A percentile compares a stretch with the other conserved stretches of the same genome.
These are phyloP conservation scores for Starmerella davenportii DNA, from an alignment of 805 yeast species.

Conservation along the genomic window DNA sequence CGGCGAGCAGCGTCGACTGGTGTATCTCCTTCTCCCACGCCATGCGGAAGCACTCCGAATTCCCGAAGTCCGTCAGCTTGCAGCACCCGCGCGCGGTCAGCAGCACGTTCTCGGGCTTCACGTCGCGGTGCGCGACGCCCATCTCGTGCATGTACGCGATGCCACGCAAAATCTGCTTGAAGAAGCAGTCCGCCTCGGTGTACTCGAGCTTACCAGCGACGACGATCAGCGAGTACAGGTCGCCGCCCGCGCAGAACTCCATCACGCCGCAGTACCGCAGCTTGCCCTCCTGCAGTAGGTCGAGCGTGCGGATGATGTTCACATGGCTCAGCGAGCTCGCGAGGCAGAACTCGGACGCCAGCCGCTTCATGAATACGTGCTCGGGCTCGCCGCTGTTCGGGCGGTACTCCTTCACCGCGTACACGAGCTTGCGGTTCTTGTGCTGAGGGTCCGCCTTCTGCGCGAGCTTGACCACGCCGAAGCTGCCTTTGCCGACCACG, in stretches of 20 bases:
- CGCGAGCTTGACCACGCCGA: constrained; percentile 76
- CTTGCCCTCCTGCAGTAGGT: constrained; percentile 51
- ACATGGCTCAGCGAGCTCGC: constrained; percentile 55
- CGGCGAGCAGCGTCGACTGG: constrained; percentile 50
- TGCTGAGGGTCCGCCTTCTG: constrained; percentile 34
- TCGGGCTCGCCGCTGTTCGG: constrained; percentile 40
- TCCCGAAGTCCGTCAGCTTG: constrained; percentile 72
- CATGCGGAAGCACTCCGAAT: constrained; percentile 72
- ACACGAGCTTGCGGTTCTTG: constrained; percentile 27
- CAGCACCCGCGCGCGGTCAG: constrained; percentile 46
- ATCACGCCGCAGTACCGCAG: constrained; percentile 68
- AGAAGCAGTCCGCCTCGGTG: constrained; percentile 68
- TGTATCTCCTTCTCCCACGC: constrained; percentile 67
- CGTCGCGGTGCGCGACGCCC: constrained; percentile 85
- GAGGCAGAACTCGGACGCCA: constrained; percentile 78
- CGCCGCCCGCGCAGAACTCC: constrained; percentile 89
- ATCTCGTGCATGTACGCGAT: constrained; percentile 67
- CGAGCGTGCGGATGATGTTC: constrained; percentile 60
- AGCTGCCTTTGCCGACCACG: constrained; percentile 80
- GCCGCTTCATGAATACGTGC: constrained; percentile 42
- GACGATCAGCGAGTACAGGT: constrained; percentile 42
- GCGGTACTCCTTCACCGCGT: constrained; percentile 62
- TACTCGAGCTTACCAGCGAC: constrained; percentile 35
- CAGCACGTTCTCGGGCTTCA: constrained; percentile 75
- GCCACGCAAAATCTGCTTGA: constrained; percentile 70